These are phyloP conservation scores for Oryza rufipogon DNA, from an alignment of 176 grass and related monocot species.

Conservation along the genomic window DNA sequence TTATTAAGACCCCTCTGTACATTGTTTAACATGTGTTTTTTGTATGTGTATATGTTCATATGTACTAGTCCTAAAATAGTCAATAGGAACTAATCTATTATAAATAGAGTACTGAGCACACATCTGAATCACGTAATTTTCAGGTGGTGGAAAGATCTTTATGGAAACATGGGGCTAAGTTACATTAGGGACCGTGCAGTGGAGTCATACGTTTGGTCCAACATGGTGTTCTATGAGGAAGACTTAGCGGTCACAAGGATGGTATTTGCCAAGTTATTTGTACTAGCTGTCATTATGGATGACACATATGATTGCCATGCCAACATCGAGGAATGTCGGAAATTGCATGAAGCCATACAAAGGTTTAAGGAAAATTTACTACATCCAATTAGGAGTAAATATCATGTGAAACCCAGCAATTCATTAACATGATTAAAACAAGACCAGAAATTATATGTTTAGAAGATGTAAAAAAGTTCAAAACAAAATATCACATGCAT, in stretches of 20 bases:
- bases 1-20: too few species aligned
- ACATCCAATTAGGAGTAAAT: too few species aligned
- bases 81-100: too few species aligned
- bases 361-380: neutral
- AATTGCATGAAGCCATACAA: slow-evolving; percentile 12
- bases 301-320: slow-evolving; percentile 41
- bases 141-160: slow-evolving; percentile 45
- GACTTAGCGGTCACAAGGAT: neutral
- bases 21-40: too few species aligned
- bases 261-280: neutral
- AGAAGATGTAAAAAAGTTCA: too few species aligned
- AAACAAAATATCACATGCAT: too few species aligned
- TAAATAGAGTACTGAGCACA: too few species aligned
- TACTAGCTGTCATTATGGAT: neutral
- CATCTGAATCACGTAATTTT: neutral
- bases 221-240: slow-evolving; percentile 5
- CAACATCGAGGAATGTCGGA: slow-evolving; percentile 23
- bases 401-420: too few species aligned
- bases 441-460: too few species aligned
- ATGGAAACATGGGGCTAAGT: neutral
- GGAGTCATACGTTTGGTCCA: slow-evolving; percentile 21
- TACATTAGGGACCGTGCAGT: slow-evolving; percentile 27
- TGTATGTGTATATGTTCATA: too few species aligned
- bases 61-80: too few species aligned
- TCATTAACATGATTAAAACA: too few species aligned